Base-by-base conservation (phyloP, 495 filamentous ascomycete genomes). In the Aspergillus asperescens region DNA sequence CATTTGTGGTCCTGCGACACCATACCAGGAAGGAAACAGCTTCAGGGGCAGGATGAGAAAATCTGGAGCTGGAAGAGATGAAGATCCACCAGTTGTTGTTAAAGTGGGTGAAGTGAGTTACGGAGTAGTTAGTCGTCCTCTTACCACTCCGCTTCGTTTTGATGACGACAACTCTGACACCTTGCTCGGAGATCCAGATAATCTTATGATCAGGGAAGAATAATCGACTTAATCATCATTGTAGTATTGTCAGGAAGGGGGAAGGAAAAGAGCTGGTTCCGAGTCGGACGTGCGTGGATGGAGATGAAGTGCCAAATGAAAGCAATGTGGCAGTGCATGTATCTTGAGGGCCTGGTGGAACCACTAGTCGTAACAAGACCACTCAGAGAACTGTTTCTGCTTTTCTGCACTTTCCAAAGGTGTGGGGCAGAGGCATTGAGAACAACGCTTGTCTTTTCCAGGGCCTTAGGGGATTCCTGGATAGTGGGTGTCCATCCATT, bases 241-340 rank as follows among this genome's bases (percentile, higher is more conserved):
- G 9, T 22, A n/a, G 29, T 19, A 31, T 23, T 29, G 18, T 35
- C 18, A 35, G 12, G 23, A 5, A 44, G 25, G 37, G n/a, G 7
- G n/a, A 15, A 35, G 1, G 5, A 8, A 34, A 46, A 20, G 29
- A 23, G 28, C 28, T n/a, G 9, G 22, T 35, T 35, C 16, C 18
- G 29, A 23, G 44, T 47, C 29, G 6, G 29, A 16, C 10, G 18
- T 46, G 44, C 44, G 39, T 42, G 8, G 39, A 16, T n/a, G 43
- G 15, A 34, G 19, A 24, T 52, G 46, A 59, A 58, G 50, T 55
- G 57, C 57, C 55, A 65, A 66, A 61, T 69, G 69, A 70, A 66
- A 69, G 64, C 63, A 71, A 52, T 70, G 70, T 73, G 70, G 70
- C 70, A 73, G 70, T 73, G 70, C 70, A 71, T 70, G 70, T 68